A percentile compares a stretch with the other conserved stretches of the same genome.
Conservation (phyloP, 345 rosid genomes). For the Eucalyptus curtisii region DNA sequence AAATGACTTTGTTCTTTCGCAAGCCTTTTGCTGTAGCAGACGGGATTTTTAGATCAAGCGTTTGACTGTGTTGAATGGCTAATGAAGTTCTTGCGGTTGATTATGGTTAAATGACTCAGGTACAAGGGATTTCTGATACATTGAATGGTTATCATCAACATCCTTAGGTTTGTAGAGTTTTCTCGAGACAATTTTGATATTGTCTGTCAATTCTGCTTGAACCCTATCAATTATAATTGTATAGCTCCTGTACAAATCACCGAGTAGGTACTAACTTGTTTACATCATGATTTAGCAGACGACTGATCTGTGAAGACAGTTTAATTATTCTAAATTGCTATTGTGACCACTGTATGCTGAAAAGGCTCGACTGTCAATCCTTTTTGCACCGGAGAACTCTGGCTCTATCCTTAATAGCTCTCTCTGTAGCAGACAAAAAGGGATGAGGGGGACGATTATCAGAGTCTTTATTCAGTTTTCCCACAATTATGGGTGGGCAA, state of each 20-base stretch:
- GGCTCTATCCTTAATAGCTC: not conserved
- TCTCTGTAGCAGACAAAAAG: not conserved
- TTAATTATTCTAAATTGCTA: not conserved
- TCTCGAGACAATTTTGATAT: not conserved
- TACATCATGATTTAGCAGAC: not conserved
- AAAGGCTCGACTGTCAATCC: not conserved
- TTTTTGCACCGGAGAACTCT: not conserved
- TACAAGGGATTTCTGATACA: not conserved
- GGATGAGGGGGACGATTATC: not conserved
- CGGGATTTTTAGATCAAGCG: not conserved
- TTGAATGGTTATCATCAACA: not conserved
- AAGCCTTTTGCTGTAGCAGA: not conserved
- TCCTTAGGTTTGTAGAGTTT: not conserved
- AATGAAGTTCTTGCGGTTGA: not conserved
- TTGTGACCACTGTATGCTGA: not conserved
- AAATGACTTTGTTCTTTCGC: not conserved
- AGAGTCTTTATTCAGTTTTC: not conserved
- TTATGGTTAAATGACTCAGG: not conserved
- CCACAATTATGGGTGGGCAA: not conserved
- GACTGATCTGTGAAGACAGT: not conserved
- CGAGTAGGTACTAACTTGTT: not conserved
- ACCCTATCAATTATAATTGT: not conserved
- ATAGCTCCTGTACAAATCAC: not conserved
- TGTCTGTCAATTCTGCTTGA: not conserved
- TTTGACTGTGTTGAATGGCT: not conserved